Evolutionary conservation across 129 eudicot species (phyloP), one percentile per base, ranked within the genome.

Genomic region (Centrapalus pauciflorus): DNA sequence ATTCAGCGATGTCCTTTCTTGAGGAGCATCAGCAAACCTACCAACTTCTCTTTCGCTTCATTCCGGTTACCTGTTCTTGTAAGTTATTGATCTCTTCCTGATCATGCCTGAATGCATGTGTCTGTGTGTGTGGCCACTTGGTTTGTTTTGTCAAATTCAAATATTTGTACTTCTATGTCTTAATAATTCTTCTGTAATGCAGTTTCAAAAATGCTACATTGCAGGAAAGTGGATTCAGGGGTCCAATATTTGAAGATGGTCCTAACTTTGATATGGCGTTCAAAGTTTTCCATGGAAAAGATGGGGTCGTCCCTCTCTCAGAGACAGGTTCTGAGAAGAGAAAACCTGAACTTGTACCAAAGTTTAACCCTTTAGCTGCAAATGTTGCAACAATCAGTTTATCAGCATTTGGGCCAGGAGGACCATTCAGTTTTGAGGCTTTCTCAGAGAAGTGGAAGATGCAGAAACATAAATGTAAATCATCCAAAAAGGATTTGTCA

Each of bases 211-310:
- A 17, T 35, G 2, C 16, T 27, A 57, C 50, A 45, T 64, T n/a
- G 65, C 77, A 85, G 94, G 76, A 23, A 29, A 70, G 26, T 75
- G 89, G 76, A 61, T 71, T 69, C 61, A 90, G 63, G 65, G 95
- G 97, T 77, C 97, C 92, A 46, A 90, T 90, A 43, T 90, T 87
- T 78, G 97, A 90, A 74, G 97, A 90, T 73, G 97, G 81, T 20
- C 82, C 89, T 45, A 80, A 76, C 50, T 90, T 87, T 61, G 85
- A 84, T 49, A 63, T 70, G 80, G 92, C 97, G 1, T 90, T 84
- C 55, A 84, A 78, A 46, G 49, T 90, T 46, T 90, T 90, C 64
- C 95, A 90, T 64, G 97, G 95, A 50, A 79, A 84, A 74, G 76
- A 87, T 35, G 95, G 97, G 32, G 83, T 90, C 4, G 81, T 90